Conservation (phyloP, 768 basidiomycete species). For the Sporobolomyces pararoseus region DNA sequence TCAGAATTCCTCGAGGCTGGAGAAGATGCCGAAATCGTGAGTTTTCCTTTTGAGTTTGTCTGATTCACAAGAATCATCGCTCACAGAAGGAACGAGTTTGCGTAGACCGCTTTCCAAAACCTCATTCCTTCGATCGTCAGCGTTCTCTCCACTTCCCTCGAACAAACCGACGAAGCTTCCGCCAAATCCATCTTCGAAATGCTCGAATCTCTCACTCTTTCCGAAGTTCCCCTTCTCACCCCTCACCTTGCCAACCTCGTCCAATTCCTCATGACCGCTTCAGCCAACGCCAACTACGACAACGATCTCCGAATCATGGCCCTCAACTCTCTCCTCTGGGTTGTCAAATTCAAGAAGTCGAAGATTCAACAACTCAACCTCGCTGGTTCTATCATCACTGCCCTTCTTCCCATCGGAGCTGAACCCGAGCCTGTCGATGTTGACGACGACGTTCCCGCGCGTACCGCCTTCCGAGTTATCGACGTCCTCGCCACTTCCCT, state of each 20-base stretch:
- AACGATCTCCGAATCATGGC: constrained; percentile 79
- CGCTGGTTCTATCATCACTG: constrained; percentile 78
- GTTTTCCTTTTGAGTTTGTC: constrained; percentile 48
- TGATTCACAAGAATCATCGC: too few relatives aligned
- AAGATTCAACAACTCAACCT: constrained; percentile 83
- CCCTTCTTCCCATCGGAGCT: constrained; percentile 87
- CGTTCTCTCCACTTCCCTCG: constrained; percentile 79
- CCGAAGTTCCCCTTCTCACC: constrained; percentile 89
- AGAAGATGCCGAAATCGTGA: constrained; percentile 79
- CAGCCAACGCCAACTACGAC: constrained; percentile 71
- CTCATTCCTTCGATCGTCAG: constrained; percentile 82
- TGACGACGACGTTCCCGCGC: constrained; percentile 58
- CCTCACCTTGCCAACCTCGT: constrained; percentile 82
- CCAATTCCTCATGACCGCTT: constrained; percentile 78
- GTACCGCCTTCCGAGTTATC: constrained; percentile 91
- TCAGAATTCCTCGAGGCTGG: constrained; percentile 86
- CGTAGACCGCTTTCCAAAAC: constrained; percentile 78
- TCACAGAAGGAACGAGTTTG: too few relatives aligned
- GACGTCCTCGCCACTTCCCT: constrained; percentile 87
- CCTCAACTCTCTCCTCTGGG: constrained; percentile 92
- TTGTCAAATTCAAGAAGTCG: constrained; percentile 96
- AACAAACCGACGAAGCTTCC: constrained; percentile 69
- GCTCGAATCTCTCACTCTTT: constrained; percentile 87
- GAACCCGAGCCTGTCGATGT: constrained; percentile 93
- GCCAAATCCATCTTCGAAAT: constrained; percentile 91